Percentiles rank a stretch among this genome's conserved stretches.
Conservation (phyloP, 371 early-diverging fungal genomes). For the Modicella reniformis region DNA sequence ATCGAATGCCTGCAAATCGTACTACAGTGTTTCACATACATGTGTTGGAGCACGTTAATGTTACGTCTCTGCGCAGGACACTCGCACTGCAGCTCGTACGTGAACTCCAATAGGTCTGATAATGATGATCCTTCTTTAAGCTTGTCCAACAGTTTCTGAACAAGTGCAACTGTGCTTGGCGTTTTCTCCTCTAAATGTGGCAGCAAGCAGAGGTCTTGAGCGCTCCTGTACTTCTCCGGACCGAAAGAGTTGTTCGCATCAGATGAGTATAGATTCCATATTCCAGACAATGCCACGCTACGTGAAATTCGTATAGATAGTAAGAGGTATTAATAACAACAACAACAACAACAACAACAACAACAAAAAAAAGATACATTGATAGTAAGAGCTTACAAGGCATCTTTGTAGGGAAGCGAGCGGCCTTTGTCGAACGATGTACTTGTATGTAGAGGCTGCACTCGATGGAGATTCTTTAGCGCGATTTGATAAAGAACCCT, state of each 20-base stretch:
- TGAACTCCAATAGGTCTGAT: neutral
- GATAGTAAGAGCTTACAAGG: neutral
- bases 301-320: neutral
- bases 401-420: constrained; percentile 1
- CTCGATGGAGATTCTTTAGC: constrained; percentile 1
- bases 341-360: neutral
- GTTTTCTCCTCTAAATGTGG: neutral
- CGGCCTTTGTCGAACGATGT: neutral
- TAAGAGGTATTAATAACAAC: too few relatives aligned
- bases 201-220: neutral
- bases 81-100: neutral
- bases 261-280: constrained; percentile 1
- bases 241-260: neutral
- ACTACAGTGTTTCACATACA: too few relatives aligned
- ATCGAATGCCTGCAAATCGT: too few relatives aligned
- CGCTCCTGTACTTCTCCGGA: neutral
- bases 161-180: neutral
- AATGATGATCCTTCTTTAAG: neutral
- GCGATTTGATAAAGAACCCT: neutral
- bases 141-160: neutral
- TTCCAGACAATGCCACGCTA: constrained; percentile 5
- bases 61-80: neutral
- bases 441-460: neutral
- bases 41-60: neutral
- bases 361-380: too few relatives aligned